Evolutionary conservation across 805 yeast species (phyloP).

Genomic region (Yarrowia divulgata): DNA sequence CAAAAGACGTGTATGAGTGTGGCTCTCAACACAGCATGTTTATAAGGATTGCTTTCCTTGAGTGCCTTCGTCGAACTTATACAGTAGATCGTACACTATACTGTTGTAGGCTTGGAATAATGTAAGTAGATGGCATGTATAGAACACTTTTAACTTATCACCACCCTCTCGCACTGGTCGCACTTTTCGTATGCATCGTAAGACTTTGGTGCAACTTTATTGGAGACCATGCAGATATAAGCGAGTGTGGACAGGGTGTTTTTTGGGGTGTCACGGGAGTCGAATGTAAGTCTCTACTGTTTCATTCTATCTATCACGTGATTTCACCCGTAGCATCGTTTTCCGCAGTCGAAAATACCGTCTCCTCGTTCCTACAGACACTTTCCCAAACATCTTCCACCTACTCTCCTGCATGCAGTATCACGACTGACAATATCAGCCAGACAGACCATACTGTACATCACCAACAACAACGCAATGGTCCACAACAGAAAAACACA

Average conservation of each 20-base stretch:
- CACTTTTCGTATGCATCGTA: slow-evolving; percentile 24
- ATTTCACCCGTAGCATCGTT: background rate
- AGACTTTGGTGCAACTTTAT: background rate
- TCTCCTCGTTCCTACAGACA: no score
- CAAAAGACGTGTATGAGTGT: no score
- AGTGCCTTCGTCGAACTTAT: no score
- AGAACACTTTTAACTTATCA: no score
- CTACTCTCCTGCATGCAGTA: slow-evolving; percentile 9
- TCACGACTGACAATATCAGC: slow-evolving; percentile 7
- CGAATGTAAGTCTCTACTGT: no score
- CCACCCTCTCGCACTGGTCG: slow-evolving; percentile 9
- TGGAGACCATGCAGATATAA: background rate
- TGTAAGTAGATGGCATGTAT: no score
- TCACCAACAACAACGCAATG: background rate
- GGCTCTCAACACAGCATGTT: no score
- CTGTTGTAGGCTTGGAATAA: no score
- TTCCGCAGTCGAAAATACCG: background rate
- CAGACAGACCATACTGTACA: background rate
- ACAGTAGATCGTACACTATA: no score
- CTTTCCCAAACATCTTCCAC: background rate
- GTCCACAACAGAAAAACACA: slow-evolving; percentile 28
- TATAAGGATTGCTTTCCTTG: no score
- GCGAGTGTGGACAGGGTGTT: background rate
- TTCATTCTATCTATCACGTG: no score
- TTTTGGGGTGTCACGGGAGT: no score